Evolutionary conservation across 495 filamentous ascomycete species (phyloP), one percentile per base, ranked within the genome.

Genomic region (Penicillium cataractarum): DNA sequence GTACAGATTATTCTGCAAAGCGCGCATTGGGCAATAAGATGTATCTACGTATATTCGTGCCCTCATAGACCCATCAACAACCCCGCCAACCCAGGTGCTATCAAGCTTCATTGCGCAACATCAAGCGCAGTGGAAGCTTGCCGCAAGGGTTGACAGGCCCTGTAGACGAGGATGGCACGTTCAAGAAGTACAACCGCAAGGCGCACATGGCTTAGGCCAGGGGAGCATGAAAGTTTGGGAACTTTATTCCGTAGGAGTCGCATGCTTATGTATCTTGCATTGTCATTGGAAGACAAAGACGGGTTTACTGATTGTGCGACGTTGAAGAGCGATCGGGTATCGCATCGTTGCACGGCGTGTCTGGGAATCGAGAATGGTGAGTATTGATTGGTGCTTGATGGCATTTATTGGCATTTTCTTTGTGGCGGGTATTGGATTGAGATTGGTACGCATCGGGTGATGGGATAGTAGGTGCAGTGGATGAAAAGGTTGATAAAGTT

Each of bases 231-330:
- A 39, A 76, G 68, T 37, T 80, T 77, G 33, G 50, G 85, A 84
- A 6, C 83, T 89, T 35, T 87, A 86, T 2, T 82, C 82, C 2
- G 77, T 78, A 2, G 68, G 86, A 86, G 0, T 85, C 13, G 17
- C 1, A 65, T 54, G 62, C 65, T 1, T 46, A 4, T 2, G 35
- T 17, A 15, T 39, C 13, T 17, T 2, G 12, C 12, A 3, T 39
- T 8, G 33, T 35, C 33, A 13, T 35, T 35, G 33, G 33, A 35
- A 35, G 9, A 12, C n/a, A n/a, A n/a, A n/a, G n/a, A n/a, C n/a
- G n/a, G n/a, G n/a, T n/a, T 46, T 46, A 46, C 42, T 46, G 8
- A 9, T 10, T 46, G 19, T 4, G 19, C 5, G 24, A 6, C 42
- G 21, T 3, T 24, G 42, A 21, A 22, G 8, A 24, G 4, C 35